Evolutionary conservation across 148 eudicot genomes (phyloP).

Genomic region (Heliosperma pusillum): DNA sequence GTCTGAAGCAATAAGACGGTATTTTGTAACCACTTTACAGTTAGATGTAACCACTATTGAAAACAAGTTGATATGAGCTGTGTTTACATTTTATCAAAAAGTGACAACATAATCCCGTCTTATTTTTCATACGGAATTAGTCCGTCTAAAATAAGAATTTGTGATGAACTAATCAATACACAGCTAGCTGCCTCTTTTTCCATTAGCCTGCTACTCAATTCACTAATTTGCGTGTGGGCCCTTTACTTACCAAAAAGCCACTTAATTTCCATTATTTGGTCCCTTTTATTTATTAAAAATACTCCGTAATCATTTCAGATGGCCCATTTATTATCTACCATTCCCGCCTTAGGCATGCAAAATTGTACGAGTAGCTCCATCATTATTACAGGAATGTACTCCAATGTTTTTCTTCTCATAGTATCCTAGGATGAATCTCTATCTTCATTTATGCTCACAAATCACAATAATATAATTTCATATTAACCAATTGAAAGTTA

Average conservation of each 20-base stretch:
- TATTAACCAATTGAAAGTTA: too few relatives aligned
- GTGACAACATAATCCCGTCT: too few relatives aligned
- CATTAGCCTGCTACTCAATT: too few relatives aligned
- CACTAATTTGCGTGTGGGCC: slow-evolving; percentile 18
- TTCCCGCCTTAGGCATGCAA: slow-evolving; percentile 25
- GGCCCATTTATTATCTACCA: slow-evolving; percentile 16
- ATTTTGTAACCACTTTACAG: too few relatives aligned
- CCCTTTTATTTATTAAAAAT: neutral
- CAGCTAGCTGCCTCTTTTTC: too few relatives aligned
- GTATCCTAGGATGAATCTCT: slow-evolving; percentile 17
- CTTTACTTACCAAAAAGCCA: neutral
- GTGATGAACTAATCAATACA: too few relatives aligned
- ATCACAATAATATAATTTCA: neutral
- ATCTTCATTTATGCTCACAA: neutral
- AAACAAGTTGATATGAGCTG: too few relatives aligned
- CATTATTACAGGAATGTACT: neutral
- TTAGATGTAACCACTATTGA: too few relatives aligned
- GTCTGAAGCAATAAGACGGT: too few relatives aligned
- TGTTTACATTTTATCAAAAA: too few relatives aligned
- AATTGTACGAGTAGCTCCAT: neutral
- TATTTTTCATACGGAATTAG: too few relatives aligned
- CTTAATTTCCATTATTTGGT: neutral
- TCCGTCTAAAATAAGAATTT: too few relatives aligned
- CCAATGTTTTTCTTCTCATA: neutral
- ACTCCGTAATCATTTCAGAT: slow-evolving; percentile 16